These are phyloP conservation scores for Phytophthora multivora DNA, from an alignment of 352 stramenopile genomes.

Conservation along the genomic window DNA sequence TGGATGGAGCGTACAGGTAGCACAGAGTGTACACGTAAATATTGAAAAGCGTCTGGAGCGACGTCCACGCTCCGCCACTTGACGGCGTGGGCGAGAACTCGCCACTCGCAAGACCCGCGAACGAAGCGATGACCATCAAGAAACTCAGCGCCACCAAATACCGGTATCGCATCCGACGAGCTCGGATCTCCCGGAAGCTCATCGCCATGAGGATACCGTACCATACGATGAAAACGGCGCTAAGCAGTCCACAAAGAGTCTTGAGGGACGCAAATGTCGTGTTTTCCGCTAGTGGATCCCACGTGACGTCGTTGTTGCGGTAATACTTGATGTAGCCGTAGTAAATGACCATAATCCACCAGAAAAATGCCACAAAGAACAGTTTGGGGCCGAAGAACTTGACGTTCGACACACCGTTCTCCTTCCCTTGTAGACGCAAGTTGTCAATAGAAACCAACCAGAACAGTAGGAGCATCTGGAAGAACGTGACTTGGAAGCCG, in stretches of 20 bases:
- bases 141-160: slow-evolving; percentile 54
- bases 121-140: slow-evolving; percentile 55
- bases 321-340: slow-evolving; percentile 71
- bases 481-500: slow-evolving; percentile 64
- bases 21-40: slow-evolving; percentile 61
- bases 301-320: slow-evolving; percentile 57
- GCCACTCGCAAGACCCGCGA: slow-evolving; percentile 43
- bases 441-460: slow-evolving; percentile 68
- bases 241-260: slow-evolving; percentile 43
- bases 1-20: slow-evolving; percentile 62
- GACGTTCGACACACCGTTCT: slow-evolving; percentile 54
- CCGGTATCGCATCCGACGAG: slow-evolving; percentile 49
- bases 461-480: slow-evolving; percentile 62
- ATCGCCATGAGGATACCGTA: slow-evolving; percentile 41
- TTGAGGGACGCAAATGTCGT: slow-evolving; percentile 43
- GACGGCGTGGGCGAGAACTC: slow-evolving; percentile 51
- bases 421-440: slow-evolving; percentile 52
- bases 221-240: slow-evolving; percentile 58
- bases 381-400: slow-evolving; percentile 62
- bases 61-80: slow-evolving; percentile 57
- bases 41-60: slow-evolving; percentile 59
- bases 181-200: slow-evolving; percentile 49
- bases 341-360: slow-evolving; percentile 56
- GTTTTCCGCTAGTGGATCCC: slow-evolving; percentile 49
- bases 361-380: slow-evolving; percentile 56